phyloP scores from a whole-genome alignment of 176 grass and related monocot genomes.

The Pontederia paniculata region DNA sequence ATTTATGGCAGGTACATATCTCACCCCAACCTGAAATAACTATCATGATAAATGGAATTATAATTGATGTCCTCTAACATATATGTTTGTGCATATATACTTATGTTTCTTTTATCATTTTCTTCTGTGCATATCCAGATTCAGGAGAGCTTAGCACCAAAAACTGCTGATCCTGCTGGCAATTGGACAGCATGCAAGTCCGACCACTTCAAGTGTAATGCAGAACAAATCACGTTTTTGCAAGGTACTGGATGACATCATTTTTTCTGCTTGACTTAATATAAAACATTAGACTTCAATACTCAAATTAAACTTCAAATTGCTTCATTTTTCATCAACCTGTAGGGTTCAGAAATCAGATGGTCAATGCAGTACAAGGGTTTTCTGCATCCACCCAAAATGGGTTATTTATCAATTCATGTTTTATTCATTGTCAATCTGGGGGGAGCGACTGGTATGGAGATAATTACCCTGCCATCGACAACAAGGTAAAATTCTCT shows the following conservation, averaged over 20 bases:
- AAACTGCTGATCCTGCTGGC: slow-evolving; percentile 49
- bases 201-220: slow-evolving; percentile 58
- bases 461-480: slow-evolving; percentile 29
- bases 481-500: slow-evolving; percentile 26
- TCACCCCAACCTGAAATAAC: too few species aligned
- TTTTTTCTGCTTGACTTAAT: not conserved
- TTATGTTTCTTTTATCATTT: too few species aligned
- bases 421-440: slow-evolving; percentile 59
- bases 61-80: too few species aligned
- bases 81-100: too few species aligned
- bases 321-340: slow-evolving; percentile 1
- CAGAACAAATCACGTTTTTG: slow-evolving; percentile 64
- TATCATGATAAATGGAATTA: too few species aligned
- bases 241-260: slow-evolving; percentile 38
- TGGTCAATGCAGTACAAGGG: slow-evolving; percentile 56
- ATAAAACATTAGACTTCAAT: not conserved
- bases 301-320: too few species aligned
- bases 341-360: slow-evolving; percentile 86
- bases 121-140: too few species aligned
- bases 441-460: slow-evolving; percentile 29
- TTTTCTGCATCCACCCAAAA: slow-evolving; percentile 55
- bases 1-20: slow-evolving; percentile 62
- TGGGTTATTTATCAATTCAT: slow-evolving; percentile 55
- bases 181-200: slow-evolving; percentile 59
- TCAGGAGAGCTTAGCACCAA: slow-evolving; percentile 74